Base-by-base conservation (phyloP, 2,329 filamentous ascomycete genomes). In the Ambrosiella xylebori region DNA sequence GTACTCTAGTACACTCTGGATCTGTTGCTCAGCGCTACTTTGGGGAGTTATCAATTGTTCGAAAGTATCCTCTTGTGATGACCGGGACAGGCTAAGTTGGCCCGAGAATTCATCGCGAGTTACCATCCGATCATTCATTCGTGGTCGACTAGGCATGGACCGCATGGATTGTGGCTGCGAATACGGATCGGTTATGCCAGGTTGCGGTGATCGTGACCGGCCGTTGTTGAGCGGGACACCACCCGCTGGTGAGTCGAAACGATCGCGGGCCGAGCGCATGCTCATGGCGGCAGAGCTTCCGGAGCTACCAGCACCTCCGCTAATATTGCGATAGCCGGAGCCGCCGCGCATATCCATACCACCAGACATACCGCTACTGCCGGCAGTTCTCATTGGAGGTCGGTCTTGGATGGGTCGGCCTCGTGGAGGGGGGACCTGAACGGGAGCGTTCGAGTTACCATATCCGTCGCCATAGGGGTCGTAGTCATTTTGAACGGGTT, bases 1-100 rank as follows among this genome's bases (percentile, higher is more conserved):
- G 64, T 86, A 82, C 63, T 88, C 82, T 54, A 97, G 75, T 1
- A 95, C 80, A 64, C 80, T 74, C 54, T 71, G 70, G 60, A 81
- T 80, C 66, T 80, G 76, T 54, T 74, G 70, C 68, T 80, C 77
- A 57, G 77, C 76, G 62, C 70, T 77, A 49, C 76, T 73, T 64
- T 70, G 71, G 61, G 65, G 71, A 62, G 51, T 45, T 12, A 41
- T 41, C 35, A 47, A 37, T 45, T 60, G 50, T 13, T 38, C 44
- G 17, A 52, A 56, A 11, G 47, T 40, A 13, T 54, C 45, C 27
- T 58, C 59, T 53, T 57, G 66, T 17, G 52, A 17, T 54, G 27
- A 37, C 19, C 53, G 53, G 6, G 56, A 56, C 45, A 57, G 59
- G 36, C 54, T 56, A 37, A 51, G 19, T 27, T 57, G 59, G 2